Conservation (phyloP, 2,329 filamentous ascomycete genomes). For the Nigrograna mackinnonii region DNA sequence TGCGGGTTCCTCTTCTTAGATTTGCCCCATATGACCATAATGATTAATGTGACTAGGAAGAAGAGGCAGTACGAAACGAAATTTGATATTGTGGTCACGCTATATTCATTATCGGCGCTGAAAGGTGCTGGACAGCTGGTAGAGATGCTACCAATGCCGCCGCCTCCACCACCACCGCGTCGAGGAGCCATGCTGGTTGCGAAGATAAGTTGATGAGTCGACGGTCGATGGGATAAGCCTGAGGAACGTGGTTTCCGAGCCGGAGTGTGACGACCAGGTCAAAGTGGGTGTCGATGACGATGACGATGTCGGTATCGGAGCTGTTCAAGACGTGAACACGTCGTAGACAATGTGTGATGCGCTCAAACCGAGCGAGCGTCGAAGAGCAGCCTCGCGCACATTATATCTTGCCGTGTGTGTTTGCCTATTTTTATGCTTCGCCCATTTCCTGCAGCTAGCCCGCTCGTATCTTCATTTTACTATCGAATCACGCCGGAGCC, state of each 20-base stretch:
- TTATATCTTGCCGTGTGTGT: conserved; percentile 11
- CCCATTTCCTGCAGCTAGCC: conserved; percentile 9
- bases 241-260: background rate
- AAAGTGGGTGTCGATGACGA: background rate
- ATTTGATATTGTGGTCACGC: conserved; percentile 5
- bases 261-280: background rate
- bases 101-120: background rate
- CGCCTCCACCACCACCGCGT: conserved; percentile 16
- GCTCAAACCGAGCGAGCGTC: conserved; percentile 6
- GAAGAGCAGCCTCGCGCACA: conserved; percentile 13
- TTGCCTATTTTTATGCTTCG: conserved; percentile 18
- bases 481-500: conserved; percentile 16
- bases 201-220: too few relatives aligned
- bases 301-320: background rate
- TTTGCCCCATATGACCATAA: conserved; percentile 16
- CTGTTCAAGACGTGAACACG: background rate
- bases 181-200: conserved; percentile 24
- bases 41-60: conserved; percentile 17
- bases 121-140: conserved; percentile 21
- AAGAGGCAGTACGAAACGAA: conserved; percentile 15
- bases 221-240: too few relatives aligned
- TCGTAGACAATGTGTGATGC: background rate
- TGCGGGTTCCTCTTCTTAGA: conserved; percentile 19
- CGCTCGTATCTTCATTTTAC: conserved; percentile 14
- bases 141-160: conserved; percentile 4